Conservation (phyloP, 805 yeast genomes). For the Starmerella geochares region DNA sequence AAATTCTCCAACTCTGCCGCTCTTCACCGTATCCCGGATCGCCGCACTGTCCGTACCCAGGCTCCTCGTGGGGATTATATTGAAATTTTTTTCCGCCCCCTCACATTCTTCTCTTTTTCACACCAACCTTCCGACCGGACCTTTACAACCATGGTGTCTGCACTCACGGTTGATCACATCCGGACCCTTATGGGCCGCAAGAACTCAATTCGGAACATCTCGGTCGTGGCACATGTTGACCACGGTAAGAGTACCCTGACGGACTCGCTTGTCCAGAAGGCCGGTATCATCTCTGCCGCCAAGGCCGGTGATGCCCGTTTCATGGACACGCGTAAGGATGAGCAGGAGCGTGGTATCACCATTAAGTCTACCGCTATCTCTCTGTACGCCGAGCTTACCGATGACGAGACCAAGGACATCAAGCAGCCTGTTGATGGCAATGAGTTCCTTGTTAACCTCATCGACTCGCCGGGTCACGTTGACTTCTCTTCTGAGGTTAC, state of each 20-base stretch:
- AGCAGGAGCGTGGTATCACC: slow-evolving; percentile 99
- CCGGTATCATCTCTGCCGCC: slow-evolving; percentile 99
- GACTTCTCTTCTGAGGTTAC: slow-evolving; percentile 99
- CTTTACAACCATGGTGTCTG: slow-evolving; percentile 27
- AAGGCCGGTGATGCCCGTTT: slow-evolving; percentile 99
- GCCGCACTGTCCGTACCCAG: slow-evolving; percentile 6
- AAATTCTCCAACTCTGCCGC: neutral
- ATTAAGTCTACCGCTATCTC: slow-evolving; percentile 98
- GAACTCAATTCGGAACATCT: slow-evolving; percentile 99
- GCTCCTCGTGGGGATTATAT: slow-evolving; percentile 1
- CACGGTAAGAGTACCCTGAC: slow-evolving; percentile 99
- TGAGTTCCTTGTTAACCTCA: slow-evolving; percentile 93
- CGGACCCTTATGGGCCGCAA: slow-evolving; percentile 99
- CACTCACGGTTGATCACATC: slow-evolving; percentile 55
- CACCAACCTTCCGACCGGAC: slow-evolving; percentile 8
- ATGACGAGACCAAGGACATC: slow-evolving; percentile 78
- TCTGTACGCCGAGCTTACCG: slow-evolving; percentile 76
- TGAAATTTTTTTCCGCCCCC: slow-evolving; percentile 12
- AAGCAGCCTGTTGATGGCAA: slow-evolving; percentile 84
- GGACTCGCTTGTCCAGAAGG: slow-evolving; percentile 97
- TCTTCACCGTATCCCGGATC: neutral
- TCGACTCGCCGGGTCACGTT: slow-evolving; percentile 99
- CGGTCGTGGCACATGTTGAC: slow-evolving; percentile 99
- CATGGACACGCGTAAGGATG: slow-evolving; percentile 99
- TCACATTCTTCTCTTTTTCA: slow-evolving; percentile 7